Conservation (phyloP, 441 rosid species). For the Pelargonium australe region DNA sequence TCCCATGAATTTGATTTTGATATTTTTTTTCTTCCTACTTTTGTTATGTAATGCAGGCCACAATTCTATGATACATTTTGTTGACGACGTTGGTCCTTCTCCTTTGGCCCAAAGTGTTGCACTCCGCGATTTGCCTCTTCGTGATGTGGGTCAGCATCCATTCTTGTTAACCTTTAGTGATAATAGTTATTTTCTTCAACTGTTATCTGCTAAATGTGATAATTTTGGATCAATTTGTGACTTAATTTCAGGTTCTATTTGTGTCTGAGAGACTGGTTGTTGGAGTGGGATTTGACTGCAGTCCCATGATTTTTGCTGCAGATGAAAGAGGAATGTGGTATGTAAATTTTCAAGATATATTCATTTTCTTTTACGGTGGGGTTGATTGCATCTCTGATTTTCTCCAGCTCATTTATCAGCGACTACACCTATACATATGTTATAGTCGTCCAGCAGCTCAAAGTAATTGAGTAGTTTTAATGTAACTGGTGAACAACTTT, state of each 20-base stretch:
- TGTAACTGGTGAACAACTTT: neutral
- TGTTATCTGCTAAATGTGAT: slow-evolving; percentile 20
- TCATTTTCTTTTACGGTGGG: neutral
- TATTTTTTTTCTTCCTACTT: neutral
- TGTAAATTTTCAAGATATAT: neutral
- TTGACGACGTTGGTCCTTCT: slow-evolving; percentile 94
- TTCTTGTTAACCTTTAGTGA: slow-evolving; percentile 38
- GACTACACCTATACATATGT: neutral
- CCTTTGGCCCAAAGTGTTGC: slow-evolving; percentile 91
- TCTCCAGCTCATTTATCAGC: neutral
- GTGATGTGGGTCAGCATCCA: slow-evolving; percentile 99
- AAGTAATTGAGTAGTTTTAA: neutral
- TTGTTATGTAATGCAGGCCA: slow-evolving; percentile 49
- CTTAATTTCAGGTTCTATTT: neutral
- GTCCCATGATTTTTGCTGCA: slow-evolving; percentile 3
- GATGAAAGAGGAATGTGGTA: slow-evolving; percentile 8
- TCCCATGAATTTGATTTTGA: neutral
- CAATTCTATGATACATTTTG: slow-evolving; percentile 93
- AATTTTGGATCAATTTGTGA: slow-evolving; percentile 12
- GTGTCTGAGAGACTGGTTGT: neutral
- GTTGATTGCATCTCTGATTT: neutral
- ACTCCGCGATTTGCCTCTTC: slow-evolving; percentile 90
- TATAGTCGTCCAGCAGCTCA: neutral
- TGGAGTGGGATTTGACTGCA: slow-evolving; percentile 10
- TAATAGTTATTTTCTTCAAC: slow-evolving; percentile 20